Percentiles rank a stretch among this genome's conserved stretches.
Evolutionary conservation across 495 filamentous ascomycete species (phyloP).

Genomic region (Neurospora sp.): DNA sequence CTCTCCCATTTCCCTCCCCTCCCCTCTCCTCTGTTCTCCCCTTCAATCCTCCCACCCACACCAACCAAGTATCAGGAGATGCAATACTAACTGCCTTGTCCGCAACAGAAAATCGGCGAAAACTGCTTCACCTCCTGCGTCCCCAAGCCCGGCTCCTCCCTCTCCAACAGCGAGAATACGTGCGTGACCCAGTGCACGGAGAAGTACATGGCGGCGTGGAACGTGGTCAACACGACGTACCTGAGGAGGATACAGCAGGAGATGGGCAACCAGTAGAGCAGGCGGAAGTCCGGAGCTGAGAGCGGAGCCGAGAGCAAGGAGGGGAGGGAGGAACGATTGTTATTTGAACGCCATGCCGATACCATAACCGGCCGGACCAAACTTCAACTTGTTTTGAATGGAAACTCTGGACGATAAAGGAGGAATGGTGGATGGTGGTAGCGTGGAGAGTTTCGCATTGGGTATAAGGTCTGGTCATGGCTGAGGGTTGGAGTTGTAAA

Average conservation of each 20-base stretch:
- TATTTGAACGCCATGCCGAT: neutral
- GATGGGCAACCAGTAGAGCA: constrained; percentile 8
- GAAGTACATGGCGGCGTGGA: constrained; percentile 95
- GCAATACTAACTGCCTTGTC: no score
- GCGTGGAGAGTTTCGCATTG: neutral
- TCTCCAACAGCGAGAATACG: constrained; percentile 60
- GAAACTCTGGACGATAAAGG: neutral
- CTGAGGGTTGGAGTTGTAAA: neutral
- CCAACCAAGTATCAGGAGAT: no score
- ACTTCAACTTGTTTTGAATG: neutral
- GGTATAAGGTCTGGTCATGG: neutral
- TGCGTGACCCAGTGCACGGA: constrained; percentile 90
- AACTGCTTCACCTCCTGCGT: constrained; percentile 94
- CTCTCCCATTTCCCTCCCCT: no score
- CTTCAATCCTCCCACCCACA: no score
- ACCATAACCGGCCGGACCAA: neutral
- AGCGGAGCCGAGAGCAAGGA: neutral
- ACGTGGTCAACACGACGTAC: constrained; percentile 67
- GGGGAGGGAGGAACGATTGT: neutral
- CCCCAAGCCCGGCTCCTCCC: constrained; percentile 65
- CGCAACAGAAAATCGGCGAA: constrained; percentile 78
- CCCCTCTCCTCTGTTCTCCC: neutral
- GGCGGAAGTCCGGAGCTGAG: neutral
- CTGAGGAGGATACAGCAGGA: constrained; percentile 62
- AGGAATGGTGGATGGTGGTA: neutral